Evolutionary conservation across 208 protist species (phyloP).

Genomic region (Sergeia podlipaevii): DNA sequence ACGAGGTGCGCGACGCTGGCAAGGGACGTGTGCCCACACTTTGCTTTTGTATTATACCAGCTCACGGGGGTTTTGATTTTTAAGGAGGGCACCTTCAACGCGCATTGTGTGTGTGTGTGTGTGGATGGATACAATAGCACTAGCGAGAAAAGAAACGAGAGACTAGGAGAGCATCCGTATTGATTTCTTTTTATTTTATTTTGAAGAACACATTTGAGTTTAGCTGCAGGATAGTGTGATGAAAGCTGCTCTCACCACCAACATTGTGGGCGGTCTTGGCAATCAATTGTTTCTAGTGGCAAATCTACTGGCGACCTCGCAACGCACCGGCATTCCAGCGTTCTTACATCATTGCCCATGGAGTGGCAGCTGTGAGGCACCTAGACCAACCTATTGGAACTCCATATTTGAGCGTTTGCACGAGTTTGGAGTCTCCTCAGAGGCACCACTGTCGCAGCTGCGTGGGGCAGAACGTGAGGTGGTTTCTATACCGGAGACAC

Average conservation of each 20-base stretch:
- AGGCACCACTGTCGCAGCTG: neutral
- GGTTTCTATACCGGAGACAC: conserved; percentile 53
- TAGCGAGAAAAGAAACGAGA: too few relatives aligned
- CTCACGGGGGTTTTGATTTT: too few relatives aligned
- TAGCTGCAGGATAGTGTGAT: neutral
- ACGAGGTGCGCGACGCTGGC: too few relatives aligned
- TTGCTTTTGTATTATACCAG: too few relatives aligned
- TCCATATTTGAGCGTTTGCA: conserved; percentile 54
- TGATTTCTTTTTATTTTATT: conserved; percentile 13
- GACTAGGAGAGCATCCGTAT: too few relatives aligned
- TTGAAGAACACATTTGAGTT: neutral
- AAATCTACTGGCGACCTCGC: conserved; percentile 66
- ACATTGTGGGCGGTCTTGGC: conserved; percentile 78
- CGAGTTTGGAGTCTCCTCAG: conserved; percentile 25
- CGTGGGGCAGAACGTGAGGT: conserved; percentile 5
- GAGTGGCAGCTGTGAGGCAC: conserved; percentile 69
- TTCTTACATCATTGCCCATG: conserved; percentile 27
- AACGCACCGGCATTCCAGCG: conserved; percentile 36
- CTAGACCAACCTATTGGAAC: conserved; percentile 75
- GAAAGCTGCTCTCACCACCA: conserved; percentile 51
- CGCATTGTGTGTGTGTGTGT: too few relatives aligned
- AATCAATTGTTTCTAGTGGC: conserved; percentile 87
- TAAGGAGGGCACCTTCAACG: too few relatives aligned
- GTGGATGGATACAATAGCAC: too few relatives aligned
- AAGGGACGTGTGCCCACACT: too few relatives aligned